These are phyloP conservation scores for Trichoderma simmonsii DNA, from an alignment of 2,329 filamentous ascomycete species.

Conservation along the genomic window DNA sequence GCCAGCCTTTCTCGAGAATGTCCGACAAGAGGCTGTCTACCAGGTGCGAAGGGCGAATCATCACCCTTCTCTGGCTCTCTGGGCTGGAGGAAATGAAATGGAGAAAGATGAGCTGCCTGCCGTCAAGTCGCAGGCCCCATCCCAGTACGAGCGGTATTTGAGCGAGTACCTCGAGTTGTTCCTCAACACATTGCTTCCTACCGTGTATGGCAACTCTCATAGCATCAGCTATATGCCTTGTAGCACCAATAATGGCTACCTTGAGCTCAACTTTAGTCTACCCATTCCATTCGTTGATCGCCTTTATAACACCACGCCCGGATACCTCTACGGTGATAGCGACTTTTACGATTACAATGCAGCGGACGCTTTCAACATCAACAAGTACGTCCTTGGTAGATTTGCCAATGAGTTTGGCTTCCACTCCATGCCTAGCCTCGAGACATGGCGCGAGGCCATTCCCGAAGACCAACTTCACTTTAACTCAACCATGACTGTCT, in stretches of 20 bases:
- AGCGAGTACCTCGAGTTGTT: background rate
- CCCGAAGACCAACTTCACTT: background rate
- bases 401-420: conserved; percentile 8
- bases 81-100: conserved; percentile 8
- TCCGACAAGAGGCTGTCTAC: conserved; percentile 7
- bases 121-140: background rate
- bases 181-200: background rate
- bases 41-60: conserved; percentile 2
- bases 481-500: conserved; percentile 4
- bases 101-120: conserved; percentile 10
- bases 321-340: conserved; percentile 3
- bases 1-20: background rate
- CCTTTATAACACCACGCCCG: conserved; percentile 2
- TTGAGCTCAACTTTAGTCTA: conserved; percentile 2
- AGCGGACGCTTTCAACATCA: background rate
- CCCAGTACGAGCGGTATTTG: background rate
- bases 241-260: conserved; percentile 6
- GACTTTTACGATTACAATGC: conserved; percentile 4
- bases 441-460: conserved; percentile 6
- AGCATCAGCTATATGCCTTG: conserved; percentile 12
- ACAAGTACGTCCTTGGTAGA: background rate
- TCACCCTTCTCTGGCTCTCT: background rate
- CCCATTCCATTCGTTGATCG: conserved; percentile 4
- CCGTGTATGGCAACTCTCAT: conserved; percentile 1
- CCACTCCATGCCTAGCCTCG: conserved; percentile 4